Percentiles rank a stretch among this genome's conserved stretches.
Conservation (phyloP, 306 rosid genomes). For the Carpinus viminea region DNA sequence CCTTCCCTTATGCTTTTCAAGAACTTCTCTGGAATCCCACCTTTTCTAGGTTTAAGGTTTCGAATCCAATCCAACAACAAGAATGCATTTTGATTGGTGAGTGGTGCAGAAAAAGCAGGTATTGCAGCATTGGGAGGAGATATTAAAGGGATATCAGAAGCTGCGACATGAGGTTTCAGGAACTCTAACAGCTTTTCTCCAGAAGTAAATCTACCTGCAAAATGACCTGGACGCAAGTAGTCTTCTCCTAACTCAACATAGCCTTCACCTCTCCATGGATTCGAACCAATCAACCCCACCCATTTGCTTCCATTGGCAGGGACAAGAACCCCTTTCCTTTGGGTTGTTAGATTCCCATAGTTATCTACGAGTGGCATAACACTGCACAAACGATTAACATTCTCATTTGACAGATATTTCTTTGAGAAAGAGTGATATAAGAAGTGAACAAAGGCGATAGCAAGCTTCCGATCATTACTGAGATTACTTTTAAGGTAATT, state of each 20-base stretch:
- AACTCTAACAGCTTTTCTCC: constrained; percentile 34
- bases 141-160: constrained; percentile 61
- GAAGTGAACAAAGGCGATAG: constrained; percentile 50
- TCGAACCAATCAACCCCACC: constrained; percentile 53
- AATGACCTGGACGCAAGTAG: constrained; percentile 29
- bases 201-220: constrained; percentile 39
- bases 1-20: constrained; percentile 58
- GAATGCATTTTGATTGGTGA: constrained; percentile 56
- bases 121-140: constrained; percentile 58
- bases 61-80: constrained; percentile 69
- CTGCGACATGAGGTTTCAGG: constrained; percentile 38
- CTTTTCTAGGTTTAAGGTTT: constrained; percentile 3
- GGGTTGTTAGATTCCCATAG: constrained; percentile 28
- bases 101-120: constrained; percentile 47
- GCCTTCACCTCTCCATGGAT: constrained; percentile 57
- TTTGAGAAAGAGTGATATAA: constrained; percentile 45
- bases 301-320: constrained; percentile 77
- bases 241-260: constrained; percentile 56
- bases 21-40: constrained; percentile 36
- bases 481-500: constrained; percentile 1
- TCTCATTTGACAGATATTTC: constrained; percentile 2
- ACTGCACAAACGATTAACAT: constrained; percentile 24
- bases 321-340: constrained; percentile 42
- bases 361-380: constrained; percentile 63
- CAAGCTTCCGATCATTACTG: constrained; percentile 17